These are phyloP conservation scores for Microcyclosporella mali DNA, from an alignment of 2,329 filamentous ascomycete species.

Conservation along the genomic window DNA sequence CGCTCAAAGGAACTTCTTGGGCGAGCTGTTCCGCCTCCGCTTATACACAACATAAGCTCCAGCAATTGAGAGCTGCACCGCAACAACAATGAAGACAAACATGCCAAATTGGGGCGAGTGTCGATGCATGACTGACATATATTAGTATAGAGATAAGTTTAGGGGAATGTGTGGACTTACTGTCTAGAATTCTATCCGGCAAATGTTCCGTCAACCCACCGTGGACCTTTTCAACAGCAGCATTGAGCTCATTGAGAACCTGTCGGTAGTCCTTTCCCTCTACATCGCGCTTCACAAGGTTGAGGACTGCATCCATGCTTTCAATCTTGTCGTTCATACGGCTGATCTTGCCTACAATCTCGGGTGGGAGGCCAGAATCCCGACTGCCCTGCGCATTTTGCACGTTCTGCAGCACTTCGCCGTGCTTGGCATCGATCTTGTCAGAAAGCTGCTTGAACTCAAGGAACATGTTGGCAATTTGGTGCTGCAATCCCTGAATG, in stretches of 20 bases:
- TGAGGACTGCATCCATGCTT: conserved; percentile 46
- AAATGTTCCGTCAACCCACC: conserved; percentile 47
- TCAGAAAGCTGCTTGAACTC: conserved; percentile 48
- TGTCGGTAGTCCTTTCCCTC: conserved; percentile 53
- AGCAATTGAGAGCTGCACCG: conserved; percentile 65
- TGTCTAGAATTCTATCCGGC: conserved; percentile 44
- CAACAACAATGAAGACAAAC: conserved; percentile 66
- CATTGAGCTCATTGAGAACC: conserved; percentile 49
- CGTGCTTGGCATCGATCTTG: conserved; percentile 51
- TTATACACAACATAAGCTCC: conserved; percentile 72
- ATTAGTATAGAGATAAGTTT: background rate
- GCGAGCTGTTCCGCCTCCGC: conserved; percentile 63
- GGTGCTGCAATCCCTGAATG: conserved; percentile 66
- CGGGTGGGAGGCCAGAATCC: conserved; percentile 22
- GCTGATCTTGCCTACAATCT: conserved; percentile 18
- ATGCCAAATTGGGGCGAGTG: conserved; percentile 53
- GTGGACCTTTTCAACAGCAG: conserved; percentile 49
- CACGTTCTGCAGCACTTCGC: conserved; percentile 43
- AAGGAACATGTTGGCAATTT: conserved; percentile 57
- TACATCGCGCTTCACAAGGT: conserved; percentile 48
- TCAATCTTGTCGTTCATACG: conserved; percentile 13
- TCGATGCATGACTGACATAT: conserved; percentile 9
- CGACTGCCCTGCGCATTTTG: conserved; percentile 47
- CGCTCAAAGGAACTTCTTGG: conserved; percentile 82
- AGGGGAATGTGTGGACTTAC: conserved; percentile 37